A percentile compares a stretch with the other conserved stretches of the same genome.
These are phyloP conservation scores for Solanum medicagineum DNA, from an alignment of 257 asterid genomes.

Conservation along the genomic window DNA sequence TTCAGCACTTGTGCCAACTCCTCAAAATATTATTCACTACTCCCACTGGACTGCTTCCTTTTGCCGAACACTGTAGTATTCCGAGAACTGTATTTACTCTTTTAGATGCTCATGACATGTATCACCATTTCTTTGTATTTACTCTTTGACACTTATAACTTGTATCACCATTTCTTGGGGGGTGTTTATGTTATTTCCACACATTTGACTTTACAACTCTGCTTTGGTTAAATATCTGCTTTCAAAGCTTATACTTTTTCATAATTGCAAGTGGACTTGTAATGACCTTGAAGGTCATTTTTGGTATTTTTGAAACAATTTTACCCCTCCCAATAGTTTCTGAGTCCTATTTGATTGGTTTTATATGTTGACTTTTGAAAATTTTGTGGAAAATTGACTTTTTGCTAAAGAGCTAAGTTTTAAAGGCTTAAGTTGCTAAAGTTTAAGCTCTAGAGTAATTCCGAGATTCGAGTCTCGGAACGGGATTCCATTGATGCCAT, in stretches of 20 bases:
- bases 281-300: too few relatives aligned
- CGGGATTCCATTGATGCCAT: too few relatives aligned
- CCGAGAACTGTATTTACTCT: neutral
- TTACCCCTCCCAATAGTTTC: too few relatives aligned
- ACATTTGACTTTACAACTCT: neutral
- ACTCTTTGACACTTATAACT: neutral
- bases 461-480: too few relatives aligned
- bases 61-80: neutral
- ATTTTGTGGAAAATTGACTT: too few relatives aligned
- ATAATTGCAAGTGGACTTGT: neutral
- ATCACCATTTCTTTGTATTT: neutral
- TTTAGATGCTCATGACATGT: neutral
- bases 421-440: too few relatives aligned
- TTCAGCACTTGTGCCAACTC: neutral
- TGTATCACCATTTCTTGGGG: neutral
- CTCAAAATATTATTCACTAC: neutral
- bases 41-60: neutral
- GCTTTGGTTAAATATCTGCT: neutral
- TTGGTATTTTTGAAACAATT: too few relatives aligned
- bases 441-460: too few relatives aligned
- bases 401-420: too few relatives aligned
- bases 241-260: neutral
- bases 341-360: too few relatives aligned
- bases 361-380: too few relatives aligned
- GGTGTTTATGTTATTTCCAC: neutral